Evolutionary conservation across 1,139 yeast genomes (phyloP).

Genomic region (Taiozyma sp.): DNA sequence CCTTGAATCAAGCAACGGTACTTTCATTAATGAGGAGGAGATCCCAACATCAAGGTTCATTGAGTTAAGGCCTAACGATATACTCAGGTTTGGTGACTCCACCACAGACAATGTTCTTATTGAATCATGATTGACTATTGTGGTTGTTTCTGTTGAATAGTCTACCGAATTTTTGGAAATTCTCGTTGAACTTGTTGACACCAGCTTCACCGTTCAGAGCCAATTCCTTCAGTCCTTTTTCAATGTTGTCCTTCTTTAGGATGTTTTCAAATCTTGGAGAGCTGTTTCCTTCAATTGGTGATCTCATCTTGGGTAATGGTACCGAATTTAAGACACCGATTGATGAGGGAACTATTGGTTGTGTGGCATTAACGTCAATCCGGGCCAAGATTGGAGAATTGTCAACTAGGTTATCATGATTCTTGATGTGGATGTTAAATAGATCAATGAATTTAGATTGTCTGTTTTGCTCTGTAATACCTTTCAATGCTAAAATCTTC

Average conservation of each 20-base stretch:
- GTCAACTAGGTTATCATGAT: conserved; percentile 42
- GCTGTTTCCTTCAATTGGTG: conserved; percentile 13
- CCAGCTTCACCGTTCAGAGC: conserved; percentile 46
- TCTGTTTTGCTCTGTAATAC: conserved; percentile 38
- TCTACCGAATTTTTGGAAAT: conserved; percentile 42
- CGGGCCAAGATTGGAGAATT: conserved; percentile 38
- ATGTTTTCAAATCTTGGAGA: conserved; percentile 24
- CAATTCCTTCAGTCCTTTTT: conserved; percentile 51
- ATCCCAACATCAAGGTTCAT: conserved; percentile 44
- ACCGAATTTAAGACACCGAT: conserved; percentile 4
- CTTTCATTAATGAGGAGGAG: conserved; percentile 40
- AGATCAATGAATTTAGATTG: conserved; percentile 52
- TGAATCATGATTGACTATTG: conserved; percentile 6
- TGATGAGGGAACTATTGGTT: conserved; percentile 6
- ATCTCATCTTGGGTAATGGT: conserved; percentile 10
- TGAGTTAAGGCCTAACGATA: conserved; percentile 44
- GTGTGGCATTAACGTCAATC: conserved; percentile 19
- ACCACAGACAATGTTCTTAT: conserved; percentile 29
- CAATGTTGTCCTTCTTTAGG: conserved; percentile 46
- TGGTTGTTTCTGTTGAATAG: conserved; percentile 36
- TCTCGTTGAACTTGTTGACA: conserved; percentile 55
- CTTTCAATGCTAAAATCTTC: conserved; percentile 63
- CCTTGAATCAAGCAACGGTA: conserved; percentile 50
- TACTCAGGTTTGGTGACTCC: conserved; percentile 40
- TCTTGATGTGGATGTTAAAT: conserved; percentile 54